Evolutionary conservation across 257 asterid genomes (phyloP).

Genomic region (Jacaranda mimosifolia): DNA sequence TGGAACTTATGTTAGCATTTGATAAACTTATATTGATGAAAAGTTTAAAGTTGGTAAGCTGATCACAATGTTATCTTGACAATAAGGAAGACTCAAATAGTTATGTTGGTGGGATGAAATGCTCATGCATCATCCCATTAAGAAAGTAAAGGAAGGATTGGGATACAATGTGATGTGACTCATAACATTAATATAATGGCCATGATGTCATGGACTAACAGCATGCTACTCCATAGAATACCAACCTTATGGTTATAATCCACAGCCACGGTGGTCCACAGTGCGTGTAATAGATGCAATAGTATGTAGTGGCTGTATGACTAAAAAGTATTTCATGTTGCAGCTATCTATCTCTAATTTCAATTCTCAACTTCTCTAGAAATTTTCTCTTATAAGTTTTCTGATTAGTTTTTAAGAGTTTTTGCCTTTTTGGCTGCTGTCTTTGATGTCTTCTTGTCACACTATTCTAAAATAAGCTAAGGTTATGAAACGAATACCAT

Average conservation of each 20-base stretch:
- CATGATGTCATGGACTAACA: conserved; percentile 18
- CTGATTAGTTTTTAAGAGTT: conserved; percentile 8
- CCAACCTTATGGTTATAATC: background rate
- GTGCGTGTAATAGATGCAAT: conserved; percentile 4
- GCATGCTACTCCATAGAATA: background rate
- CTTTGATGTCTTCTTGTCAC: background rate
- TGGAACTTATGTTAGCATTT: conserved; percentile 4
- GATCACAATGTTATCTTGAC: background rate
- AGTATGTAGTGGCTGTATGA: background rate
- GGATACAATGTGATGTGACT: background rate
- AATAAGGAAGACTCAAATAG: background rate
- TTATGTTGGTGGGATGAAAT: conserved; percentile 24
- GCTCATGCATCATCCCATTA: background rate
- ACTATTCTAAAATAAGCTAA: background rate
- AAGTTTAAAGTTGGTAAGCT: background rate
- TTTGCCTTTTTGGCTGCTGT: background rate
- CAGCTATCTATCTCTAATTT: background rate
- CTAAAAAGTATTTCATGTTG: conserved; percentile 21
- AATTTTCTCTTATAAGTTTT: background rate
- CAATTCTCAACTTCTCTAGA: background rate
- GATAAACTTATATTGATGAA: background rate
- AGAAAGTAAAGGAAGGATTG: background rate
- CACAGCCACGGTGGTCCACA: background rate
- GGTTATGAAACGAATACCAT: conserved; percentile 11
- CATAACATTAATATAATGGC: background rate